Conservation (phyloP, 768 basidiomycete genomes). For the Trametes gibbosa region DNA sequence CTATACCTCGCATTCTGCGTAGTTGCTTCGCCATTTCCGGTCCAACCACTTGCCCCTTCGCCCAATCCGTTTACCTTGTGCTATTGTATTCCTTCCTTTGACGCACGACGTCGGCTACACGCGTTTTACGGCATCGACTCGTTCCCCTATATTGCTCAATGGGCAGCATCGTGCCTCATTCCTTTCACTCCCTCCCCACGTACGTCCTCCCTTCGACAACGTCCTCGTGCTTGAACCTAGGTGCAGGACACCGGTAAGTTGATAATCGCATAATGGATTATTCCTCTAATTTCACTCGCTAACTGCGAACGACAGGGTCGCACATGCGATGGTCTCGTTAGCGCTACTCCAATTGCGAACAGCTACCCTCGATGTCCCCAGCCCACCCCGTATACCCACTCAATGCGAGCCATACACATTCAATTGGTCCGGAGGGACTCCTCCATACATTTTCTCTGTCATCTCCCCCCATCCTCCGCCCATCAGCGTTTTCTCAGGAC, state of each 20-base stretch:
- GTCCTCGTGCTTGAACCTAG: background rate
- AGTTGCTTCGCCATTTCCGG: background rate
- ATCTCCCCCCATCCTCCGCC: background rate
- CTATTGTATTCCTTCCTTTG: no score
- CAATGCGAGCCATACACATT: background rate
- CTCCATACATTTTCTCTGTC: background rate
- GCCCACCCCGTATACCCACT: background rate
- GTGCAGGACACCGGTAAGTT: background rate
- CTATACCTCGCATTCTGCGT: background rate
- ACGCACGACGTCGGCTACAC: no score
- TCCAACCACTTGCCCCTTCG: no score
- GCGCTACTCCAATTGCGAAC: background rate
- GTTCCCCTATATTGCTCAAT: no score
- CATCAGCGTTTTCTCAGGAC: background rate
- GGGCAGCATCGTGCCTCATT: background rate
- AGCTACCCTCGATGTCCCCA: background rate
- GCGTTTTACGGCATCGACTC: no score
- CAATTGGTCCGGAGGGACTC: background rate
- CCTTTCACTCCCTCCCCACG: background rate
- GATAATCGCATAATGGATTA: background rate
- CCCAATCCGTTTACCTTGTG: background rate
- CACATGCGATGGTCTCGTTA: background rate
- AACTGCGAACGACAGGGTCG: background rate
- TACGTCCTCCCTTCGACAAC: no score
- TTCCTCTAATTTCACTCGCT: background rate